Conservation (phyloP, 202 grass and related monocot genomes). For the Cymbopogon flexuosus region DNA sequence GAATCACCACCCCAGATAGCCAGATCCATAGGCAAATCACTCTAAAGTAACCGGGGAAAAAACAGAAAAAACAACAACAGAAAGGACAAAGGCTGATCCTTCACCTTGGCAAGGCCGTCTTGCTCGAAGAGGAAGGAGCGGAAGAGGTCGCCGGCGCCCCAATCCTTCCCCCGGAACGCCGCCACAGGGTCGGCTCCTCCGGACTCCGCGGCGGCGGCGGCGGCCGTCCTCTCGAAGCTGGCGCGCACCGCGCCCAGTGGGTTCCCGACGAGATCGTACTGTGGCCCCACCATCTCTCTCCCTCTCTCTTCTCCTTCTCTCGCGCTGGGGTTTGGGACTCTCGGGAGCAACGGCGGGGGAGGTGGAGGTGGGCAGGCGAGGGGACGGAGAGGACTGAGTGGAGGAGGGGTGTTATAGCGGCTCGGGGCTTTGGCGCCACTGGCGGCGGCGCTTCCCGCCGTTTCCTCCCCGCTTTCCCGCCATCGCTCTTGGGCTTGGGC, state of each 20-base stretch:
- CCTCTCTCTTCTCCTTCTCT: background rate
- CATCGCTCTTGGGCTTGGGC: background rate
- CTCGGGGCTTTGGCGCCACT: conserved; percentile 39
- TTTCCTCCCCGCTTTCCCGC: conserved; percentile 44
- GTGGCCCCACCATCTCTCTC: conserved; percentile 59
- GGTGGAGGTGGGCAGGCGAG: background rate
- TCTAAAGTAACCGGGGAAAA: background rate
- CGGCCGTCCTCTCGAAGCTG: conserved; percentile 69
- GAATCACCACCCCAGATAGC: background rate
- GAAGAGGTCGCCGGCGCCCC: conserved; percentile 74
- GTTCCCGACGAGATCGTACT: conserved; percentile 86
- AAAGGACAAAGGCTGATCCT: background rate
- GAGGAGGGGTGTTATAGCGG: conserved; percentile 7
- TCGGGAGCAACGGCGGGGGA: conserved; percentile 15
- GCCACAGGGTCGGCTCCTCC: conserved; percentile 52
- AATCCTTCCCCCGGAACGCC: conserved; percentile 76
- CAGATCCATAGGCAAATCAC: background rate
- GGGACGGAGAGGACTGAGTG: background rate
- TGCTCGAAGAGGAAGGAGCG: conserved; percentile 77
- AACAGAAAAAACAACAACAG: background rate
- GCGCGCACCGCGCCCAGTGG: conserved; percentile 76
- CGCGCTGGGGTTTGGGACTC: background rate
- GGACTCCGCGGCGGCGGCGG: conserved; percentile 37
- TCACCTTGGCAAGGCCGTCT: conserved; percentile 63
- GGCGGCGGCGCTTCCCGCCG: conserved; percentile 46